These are phyloP conservation scores for Tylopilus vinaceipallidus DNA, from an alignment of 768 basidiomycete species.

Conservation along the genomic window DNA sequence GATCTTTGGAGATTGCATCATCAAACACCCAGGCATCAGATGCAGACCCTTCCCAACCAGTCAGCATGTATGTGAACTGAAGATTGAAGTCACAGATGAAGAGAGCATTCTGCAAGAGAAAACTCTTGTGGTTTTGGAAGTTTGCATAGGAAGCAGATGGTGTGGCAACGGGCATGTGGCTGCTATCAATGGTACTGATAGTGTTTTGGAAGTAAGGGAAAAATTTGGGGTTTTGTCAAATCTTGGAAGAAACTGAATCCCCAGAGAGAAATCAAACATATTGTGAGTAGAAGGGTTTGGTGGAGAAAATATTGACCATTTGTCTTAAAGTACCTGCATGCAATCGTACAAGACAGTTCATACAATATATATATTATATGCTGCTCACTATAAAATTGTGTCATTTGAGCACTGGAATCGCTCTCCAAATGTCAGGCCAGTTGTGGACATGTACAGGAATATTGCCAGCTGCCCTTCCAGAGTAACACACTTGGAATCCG, in stretches of 20 bases:
- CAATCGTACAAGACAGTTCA: not conserved
- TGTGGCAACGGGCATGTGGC: not conserved
- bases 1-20: not conserved
- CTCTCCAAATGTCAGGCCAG: not conserved
- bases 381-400: not conserved
- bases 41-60: not conserved
- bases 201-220: not conserved
- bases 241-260: not conserved
- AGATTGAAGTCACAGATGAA: not conserved
- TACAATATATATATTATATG: not conserved
- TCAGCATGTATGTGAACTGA: not conserved
- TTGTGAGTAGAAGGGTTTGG: not conserved
- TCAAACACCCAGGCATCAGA: not conserved
- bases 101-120: not conserved
- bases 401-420: not conserved
- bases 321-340: not conserved
- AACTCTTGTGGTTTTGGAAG: not conserved
- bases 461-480: not conserved
- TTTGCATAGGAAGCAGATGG: not conserved
- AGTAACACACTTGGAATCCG: not conserved
- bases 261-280: not conserved
- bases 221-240: not conserved
- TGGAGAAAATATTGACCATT: not conserved
- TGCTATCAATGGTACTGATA: not conserved
- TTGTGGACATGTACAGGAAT: not conserved